Percentiles rank a stretch among this genome's conserved stretches.
Conservation (phyloP, 495 filamentous ascomycete genomes). For the Penicillium simplicissimum region DNA sequence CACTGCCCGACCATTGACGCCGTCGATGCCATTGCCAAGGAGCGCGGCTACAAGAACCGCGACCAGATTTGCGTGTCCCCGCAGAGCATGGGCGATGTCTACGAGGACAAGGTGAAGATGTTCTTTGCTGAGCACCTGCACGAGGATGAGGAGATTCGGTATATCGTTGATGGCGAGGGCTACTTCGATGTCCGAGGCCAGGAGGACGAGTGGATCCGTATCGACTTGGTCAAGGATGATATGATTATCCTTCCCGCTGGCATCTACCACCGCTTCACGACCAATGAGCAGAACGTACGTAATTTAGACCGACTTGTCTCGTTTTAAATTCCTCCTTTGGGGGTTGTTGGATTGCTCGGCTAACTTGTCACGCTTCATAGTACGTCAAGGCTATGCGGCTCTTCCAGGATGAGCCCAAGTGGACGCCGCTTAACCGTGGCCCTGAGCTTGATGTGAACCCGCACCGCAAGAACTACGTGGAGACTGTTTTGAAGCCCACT, state of each 20-base stretch:
- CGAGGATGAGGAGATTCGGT: conserved; percentile 99
- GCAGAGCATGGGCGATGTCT: conserved; percentile 74
- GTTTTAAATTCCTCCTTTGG: not conserved
- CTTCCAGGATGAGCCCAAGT: conserved; percentile 98
- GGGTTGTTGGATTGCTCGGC: not conserved
- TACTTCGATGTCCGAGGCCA: conserved; percentile 87
- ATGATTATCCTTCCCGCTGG: conserved; percentile 92
- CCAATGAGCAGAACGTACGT: conserved; percentile 84
- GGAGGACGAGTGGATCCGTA: conserved; percentile 81
- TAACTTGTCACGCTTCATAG: conserved; percentile 44
- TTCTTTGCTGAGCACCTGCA: conserved; percentile 97
- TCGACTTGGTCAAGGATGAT: conserved; percentile 68
- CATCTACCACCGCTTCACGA: conserved; percentile 97
- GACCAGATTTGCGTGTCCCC: conserved; percentile 92
- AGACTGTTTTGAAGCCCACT: conserved; percentile 30
- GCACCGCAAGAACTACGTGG: conserved; percentile 74
- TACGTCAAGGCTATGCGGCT: conserved; percentile 95
- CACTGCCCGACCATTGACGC: conserved; percentile 59
- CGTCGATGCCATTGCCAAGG: conserved; percentile 70
- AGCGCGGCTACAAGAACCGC: conserved; percentile 89
- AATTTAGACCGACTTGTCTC: not conserved
- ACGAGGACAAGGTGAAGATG: conserved; percentile 83
- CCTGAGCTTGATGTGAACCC: conserved; percentile 75
- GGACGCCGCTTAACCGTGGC: conserved; percentile 88
- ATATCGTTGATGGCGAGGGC: conserved; percentile 84